A percentile compares a stretch with the other conserved stretches of the same genome.
Conservation (phyloP, 306 rosid species). For the Dalbergia cochinchinensis region DNA sequence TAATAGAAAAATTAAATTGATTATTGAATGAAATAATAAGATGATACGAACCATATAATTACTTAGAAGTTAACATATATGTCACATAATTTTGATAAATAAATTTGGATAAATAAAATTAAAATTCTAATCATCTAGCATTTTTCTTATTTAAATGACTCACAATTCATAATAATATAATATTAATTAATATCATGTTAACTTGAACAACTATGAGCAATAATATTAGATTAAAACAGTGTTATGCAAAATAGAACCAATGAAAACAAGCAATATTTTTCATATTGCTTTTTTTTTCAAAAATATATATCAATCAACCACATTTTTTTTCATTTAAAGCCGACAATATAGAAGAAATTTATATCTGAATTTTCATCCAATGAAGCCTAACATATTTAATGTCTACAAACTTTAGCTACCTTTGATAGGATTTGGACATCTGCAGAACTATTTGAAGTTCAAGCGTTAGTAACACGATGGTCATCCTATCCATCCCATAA, state of each 20-base stretch:
- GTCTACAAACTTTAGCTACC: not conserved
- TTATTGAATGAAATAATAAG: no score
- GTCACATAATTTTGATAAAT: no score
- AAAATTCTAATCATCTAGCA: no score
- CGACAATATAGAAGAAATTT: not conserved
- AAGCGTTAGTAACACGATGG: not conserved
- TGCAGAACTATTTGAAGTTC: constrained; percentile 4
- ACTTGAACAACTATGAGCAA: not conserved
- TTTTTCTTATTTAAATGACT: no score
- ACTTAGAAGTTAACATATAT: no score
- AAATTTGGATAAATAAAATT: no score
- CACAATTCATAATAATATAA: no score
- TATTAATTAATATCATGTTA: not conserved
- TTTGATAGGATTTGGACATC: not conserved
- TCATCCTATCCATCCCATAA: no score
- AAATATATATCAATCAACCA: no score
- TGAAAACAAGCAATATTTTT: not conserved
- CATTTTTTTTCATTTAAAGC: not conserved
- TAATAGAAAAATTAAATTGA: no score
- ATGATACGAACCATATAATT: no score
- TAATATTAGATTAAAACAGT: not conserved
- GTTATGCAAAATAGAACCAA: not conserved
- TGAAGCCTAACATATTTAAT: not conserved
- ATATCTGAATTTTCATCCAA: not conserved
- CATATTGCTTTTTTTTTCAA: no score